These are phyloP conservation scores for Ampelocalamus luodianensis DNA, from an alignment of 176 grass and related monocot genomes.

Conservation along the genomic window DNA sequence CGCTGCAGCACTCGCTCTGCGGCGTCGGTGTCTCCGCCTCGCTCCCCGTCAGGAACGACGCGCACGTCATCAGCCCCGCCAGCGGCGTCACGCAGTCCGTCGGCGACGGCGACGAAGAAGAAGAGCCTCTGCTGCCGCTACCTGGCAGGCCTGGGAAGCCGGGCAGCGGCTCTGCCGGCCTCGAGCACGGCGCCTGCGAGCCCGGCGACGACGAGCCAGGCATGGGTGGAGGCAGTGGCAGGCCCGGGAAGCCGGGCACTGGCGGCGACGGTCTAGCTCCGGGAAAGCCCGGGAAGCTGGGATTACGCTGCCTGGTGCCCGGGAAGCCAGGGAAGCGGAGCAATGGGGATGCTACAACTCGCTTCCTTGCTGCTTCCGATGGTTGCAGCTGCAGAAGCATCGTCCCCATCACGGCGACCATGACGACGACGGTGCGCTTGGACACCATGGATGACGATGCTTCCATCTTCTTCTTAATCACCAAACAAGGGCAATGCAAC, in stretches of 20 bases:
- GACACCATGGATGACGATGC: no score
- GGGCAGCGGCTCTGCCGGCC: neutral
- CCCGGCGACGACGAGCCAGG: neutral
- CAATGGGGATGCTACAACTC: neutral
- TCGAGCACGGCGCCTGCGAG: neutral
- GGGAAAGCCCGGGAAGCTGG: conserved; percentile 5
- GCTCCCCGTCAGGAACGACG: conserved; percentile 51
- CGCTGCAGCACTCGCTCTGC: conserved; percentile 50
- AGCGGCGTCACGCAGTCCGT: conserved; percentile 57
- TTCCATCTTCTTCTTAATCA: no score
- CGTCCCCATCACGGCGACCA: no score
- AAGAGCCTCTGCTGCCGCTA: no score
- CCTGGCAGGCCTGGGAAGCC: conserved; percentile 40
- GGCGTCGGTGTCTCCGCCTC: conserved; percentile 48
- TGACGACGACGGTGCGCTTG: no score
- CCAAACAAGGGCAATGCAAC: no score
- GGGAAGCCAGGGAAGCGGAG: conserved; percentile 39
- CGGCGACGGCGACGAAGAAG: neutral
- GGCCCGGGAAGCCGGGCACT: neutral
- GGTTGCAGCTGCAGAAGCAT: neutral
- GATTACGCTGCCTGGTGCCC: neutral
- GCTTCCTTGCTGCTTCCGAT: conserved; percentile 7
- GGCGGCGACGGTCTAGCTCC: neutral
- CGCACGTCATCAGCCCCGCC: conserved; percentile 55
- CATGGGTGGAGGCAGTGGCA: neutral